Evolutionary conservation across 73 alveolate species (phyloP).

Genomic region (Tetrahymena borealis): DNA sequence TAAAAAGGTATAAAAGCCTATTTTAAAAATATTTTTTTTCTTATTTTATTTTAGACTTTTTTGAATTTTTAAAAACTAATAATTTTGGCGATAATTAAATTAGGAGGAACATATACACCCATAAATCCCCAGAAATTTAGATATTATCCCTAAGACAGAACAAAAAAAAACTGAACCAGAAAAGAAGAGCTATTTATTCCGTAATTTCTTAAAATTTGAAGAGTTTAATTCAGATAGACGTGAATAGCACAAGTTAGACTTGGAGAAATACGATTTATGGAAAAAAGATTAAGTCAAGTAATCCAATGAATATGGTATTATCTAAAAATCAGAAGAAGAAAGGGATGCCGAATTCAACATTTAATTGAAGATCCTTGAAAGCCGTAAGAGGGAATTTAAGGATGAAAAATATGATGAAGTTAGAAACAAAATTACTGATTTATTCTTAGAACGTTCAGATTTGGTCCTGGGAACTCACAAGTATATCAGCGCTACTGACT

Average conservation of each 20-base stretch:
- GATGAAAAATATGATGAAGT: conserved; percentile 31
- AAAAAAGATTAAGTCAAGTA: conserved; percentile 11
- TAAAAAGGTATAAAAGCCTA: conserved; percentile 15
- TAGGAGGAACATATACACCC: conserved; percentile 7
- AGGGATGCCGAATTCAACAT: conserved; percentile 43
- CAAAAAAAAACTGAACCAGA: conserved; percentile 18
- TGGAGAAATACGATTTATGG: conserved; percentile 42
- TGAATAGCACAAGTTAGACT: conserved; percentile 17
- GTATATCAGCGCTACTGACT: neutral
- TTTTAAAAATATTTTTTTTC: neutral
- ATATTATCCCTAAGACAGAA: conserved; percentile 54
- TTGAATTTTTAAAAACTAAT: conserved; percentile 2
- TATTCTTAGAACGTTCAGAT: neutral
- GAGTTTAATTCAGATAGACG: conserved; percentile 31
- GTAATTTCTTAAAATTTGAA: conserved; percentile 32
- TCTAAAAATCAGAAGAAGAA: conserved; percentile 39
- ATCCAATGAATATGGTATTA: conserved; percentile 36
- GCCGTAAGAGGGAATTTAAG: conserved; percentile 35
- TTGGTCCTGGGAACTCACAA: neutral
- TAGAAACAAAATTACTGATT: neutral
- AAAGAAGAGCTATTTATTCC: conserved; percentile 22
- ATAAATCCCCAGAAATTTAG: conserved; percentile 52
- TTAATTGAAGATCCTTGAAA: conserved; percentile 30
- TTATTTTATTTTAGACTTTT: conserved; percentile 22
- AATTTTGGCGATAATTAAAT: neutral